These are phyloP conservation scores for Zymoseptoria tritici DNA, from an alignment of 2,329 filamentous ascomycete genomes.

Conservation along the genomic window DNA sequence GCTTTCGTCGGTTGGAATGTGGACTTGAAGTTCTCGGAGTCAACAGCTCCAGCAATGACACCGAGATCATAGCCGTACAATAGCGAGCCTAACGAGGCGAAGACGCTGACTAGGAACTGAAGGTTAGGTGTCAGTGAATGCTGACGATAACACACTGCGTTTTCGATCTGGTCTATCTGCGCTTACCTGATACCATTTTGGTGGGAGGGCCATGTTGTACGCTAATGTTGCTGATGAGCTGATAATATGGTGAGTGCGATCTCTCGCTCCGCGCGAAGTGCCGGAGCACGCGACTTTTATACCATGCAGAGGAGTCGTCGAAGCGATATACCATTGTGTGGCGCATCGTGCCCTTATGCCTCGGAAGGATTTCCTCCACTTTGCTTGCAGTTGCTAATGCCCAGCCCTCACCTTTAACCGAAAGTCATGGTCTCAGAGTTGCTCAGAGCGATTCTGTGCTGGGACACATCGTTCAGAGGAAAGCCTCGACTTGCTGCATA, in stretches of 20 bases:
- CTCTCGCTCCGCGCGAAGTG: background rate
- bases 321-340: background rate
- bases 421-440: background rate
- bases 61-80: constrained; percentile 53
- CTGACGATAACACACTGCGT: background rate
- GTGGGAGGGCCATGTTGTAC: constrained; percentile 45
- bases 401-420: background rate
- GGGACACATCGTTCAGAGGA: background rate
- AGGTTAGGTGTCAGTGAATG: background rate
- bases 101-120: constrained; percentile 51
- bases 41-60: constrained; percentile 53
- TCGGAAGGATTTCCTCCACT: background rate
- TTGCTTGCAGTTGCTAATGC: background rate
- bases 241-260: background rate
- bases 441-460: background rate
- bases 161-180: background rate
- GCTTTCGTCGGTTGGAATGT: constrained; percentile 35
- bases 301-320: background rate
- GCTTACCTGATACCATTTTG: constrained; percentile 48
- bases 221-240: background rate
- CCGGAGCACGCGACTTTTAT: background rate
- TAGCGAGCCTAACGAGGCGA: constrained; percentile 52
- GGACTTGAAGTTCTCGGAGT: constrained; percentile 35
- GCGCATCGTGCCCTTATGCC: background rate
- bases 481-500: no score